Evolutionary conservation across 805 yeast species (phyloP).

Genomic region (Nakazawaea sp.): DNA sequence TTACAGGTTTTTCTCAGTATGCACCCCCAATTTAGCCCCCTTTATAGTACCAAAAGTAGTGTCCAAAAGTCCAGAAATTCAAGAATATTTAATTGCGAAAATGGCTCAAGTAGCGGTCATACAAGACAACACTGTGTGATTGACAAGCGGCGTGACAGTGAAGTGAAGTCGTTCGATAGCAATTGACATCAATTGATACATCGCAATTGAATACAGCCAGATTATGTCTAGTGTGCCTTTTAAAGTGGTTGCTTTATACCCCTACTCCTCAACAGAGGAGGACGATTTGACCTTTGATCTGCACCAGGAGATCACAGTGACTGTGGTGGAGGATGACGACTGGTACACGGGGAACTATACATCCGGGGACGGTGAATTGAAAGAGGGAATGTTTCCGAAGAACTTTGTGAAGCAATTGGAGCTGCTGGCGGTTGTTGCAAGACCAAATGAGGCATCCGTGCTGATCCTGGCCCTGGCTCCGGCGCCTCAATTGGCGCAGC

Average conservation of each 20-base stretch:
- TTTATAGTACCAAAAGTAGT: no score
- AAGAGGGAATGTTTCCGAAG: constrained; percentile 81
- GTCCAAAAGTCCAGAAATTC: no score
- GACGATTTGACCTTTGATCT: constrained; percentile 74
- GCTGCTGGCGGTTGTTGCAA: neutral
- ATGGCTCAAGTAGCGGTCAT: no score
- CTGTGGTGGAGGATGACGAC: constrained; percentile 80
- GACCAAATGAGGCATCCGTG: constrained; percentile 1
- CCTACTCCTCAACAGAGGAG: constrained; percentile 59
- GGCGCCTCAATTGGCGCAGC: neutral
- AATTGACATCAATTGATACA: no score
- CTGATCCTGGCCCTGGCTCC: constrained; percentile 7
- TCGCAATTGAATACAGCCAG: no score
- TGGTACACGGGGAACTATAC: constrained; percentile 75
- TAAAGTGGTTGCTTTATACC: constrained; percentile 59
- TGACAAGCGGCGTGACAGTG: no score
- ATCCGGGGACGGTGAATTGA: constrained; percentile 33
- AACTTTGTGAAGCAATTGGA: constrained; percentile 54
- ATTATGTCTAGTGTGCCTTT: constrained; percentile 44
- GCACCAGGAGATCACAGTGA: constrained; percentile 69
- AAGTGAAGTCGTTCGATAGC: no score
- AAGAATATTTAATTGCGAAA: no score
- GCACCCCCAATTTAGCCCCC: no score
- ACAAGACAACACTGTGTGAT: no score
- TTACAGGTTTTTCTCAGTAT: no score